phyloP scores from a whole-genome alignment of 768 basidiomycete genomes.

The Auricularia sp. region DNA sequence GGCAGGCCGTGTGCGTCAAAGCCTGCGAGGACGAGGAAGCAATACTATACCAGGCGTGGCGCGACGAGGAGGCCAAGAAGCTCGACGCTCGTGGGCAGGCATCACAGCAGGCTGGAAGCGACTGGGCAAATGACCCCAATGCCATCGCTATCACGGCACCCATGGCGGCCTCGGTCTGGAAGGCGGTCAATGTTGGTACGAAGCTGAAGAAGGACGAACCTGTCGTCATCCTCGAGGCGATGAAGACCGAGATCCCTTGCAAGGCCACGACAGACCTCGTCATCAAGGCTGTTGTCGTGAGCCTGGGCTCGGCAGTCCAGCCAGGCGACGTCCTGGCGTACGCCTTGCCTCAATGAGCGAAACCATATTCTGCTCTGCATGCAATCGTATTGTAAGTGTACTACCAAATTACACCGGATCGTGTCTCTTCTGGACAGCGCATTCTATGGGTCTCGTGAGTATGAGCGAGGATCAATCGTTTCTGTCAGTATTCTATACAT shows the following conservation, averaged over 20 bases:
- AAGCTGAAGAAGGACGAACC: conserved; percentile 19
- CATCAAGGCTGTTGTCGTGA: too few relatives aligned
- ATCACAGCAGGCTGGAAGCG: conserved; percentile 8
- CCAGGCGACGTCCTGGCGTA: too few relatives aligned
- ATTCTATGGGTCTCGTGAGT: too few relatives aligned
- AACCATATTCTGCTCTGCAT: too few relatives aligned
- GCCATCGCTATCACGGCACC: conserved; percentile 15
- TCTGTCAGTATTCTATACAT: background rate
- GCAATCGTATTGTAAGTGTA: too few relatives aligned
- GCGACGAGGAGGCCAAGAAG: conserved; percentile 33
- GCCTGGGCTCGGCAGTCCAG: too few relatives aligned
- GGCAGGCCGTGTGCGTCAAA: conserved; percentile 18
- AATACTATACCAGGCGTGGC: conserved; percentile 16
- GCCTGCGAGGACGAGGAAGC: too few relatives aligned
- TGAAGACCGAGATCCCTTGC: conserved; percentile 54
- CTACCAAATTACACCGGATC: too few relatives aligned
- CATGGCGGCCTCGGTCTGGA: conserved; percentile 40
- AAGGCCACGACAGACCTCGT: conserved; percentile 27
- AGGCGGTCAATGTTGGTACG: conserved; percentile 21
- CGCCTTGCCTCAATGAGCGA: too few relatives aligned
- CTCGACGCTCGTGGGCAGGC: background rate
- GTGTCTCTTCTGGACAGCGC: too few relatives aligned
- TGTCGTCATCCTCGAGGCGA: conserved; percentile 47
- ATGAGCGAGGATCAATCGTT: too few relatives aligned
- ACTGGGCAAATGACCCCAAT: conserved; percentile 31